Evolutionary conservation across 2,329 filamentous ascomycete species (phyloP), one percentile per base, ranked within the genome.

Genomic region (Calonectria honghensis): DNA sequence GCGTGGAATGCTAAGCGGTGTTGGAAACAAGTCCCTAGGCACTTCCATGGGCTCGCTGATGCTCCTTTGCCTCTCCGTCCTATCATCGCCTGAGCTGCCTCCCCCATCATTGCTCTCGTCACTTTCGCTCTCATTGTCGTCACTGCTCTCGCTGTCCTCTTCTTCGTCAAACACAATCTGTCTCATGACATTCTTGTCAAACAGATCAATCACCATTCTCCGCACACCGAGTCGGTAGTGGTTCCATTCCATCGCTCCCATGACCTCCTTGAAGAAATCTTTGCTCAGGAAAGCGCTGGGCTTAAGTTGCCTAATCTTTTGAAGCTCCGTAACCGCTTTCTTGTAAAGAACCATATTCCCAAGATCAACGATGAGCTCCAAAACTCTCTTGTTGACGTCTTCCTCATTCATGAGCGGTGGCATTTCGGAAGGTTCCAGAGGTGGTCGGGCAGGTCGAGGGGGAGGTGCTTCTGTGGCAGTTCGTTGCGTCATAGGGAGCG

Each of bases 261-360:
- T 93, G 61, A 97, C 93, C 81, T 96, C 95, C 78, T 93, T 93
- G 87, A 98, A 98, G 52, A 99, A 90, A 6, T 90, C 89, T 6
- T 93, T 91, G 80, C 94, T 94, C 48, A 91, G 90, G 83, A 99
- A 98, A 0, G 93, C 93, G 1, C 92, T 89, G 0, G 93, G 92
- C 79, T 95, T 94, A 81, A 93, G 94, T 68, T 91, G 88, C 87
- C 95, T 96, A 76, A 98, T 90, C 88, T 96, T 90, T 81, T 91
- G 92, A 70, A 99, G 89, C 84, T 98, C 96, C 27, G 90, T 92
- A 67, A 96, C 93, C 7, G 96, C 95, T 83, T 94, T 94, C 84
- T 97, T 97, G 82, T 96, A 96, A 65, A 98, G 89, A 20, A 99
- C 96, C 73, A 96, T 97, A 82, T 98, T 98, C 72, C 96, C 95